Evolutionary conservation across 495 filamentous ascomycete species (phyloP), one percentile per base, ranked within the genome.

Genomic region (Podospora didyma): DNA sequence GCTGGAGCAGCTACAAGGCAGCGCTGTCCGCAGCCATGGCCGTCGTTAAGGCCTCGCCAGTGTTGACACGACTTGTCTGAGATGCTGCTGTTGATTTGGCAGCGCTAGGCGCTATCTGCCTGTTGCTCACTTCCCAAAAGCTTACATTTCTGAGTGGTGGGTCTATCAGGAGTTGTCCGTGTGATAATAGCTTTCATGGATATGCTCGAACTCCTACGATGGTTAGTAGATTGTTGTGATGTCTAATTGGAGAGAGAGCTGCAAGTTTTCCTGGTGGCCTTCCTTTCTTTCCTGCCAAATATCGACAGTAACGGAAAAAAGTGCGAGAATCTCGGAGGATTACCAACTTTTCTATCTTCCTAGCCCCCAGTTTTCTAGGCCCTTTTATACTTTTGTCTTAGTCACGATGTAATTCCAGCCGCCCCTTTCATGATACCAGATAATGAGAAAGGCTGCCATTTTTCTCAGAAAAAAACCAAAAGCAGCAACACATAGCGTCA

Each of bases 1-100:
- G 70, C 84, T 98, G 63, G 94, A 97, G 76, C 74, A 82, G 61
- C 85, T 98, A 83, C 95, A 98, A 69, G 93, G 93, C 64, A 93
- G 85, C 67, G 83, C 90, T 66, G 89, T 89, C 69, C 86, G 94
- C 75, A 97, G 91, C 80, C 90, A 95, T 70, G 95, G 94, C 62
- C 91, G 94, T 77, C 95, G 94, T 76, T 97, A 92, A 72, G 60
- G 20, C 39, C 35, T 50, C 17, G 24, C n/a, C n/a, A 7, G 31
- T 14, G 2, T 50, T 46, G 26, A 16, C 7, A 24, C 14, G 11
- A 24, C 11, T 17, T 17, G 16, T 49, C 24, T 19, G 14, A 16
- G 11, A 23, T 17, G 22, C 26, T 17, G 39, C 39, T 14, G n/a
- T 42, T 42, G 39, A 14, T 42, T 10, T 42, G 39, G 39, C 39